Percentiles rank a stretch among this genome's conserved stretches.
Evolutionary conservation across 768 basidiomycete genomes (phyloP).

Genomic region (Cantharellus cinnabarinus): DNA sequence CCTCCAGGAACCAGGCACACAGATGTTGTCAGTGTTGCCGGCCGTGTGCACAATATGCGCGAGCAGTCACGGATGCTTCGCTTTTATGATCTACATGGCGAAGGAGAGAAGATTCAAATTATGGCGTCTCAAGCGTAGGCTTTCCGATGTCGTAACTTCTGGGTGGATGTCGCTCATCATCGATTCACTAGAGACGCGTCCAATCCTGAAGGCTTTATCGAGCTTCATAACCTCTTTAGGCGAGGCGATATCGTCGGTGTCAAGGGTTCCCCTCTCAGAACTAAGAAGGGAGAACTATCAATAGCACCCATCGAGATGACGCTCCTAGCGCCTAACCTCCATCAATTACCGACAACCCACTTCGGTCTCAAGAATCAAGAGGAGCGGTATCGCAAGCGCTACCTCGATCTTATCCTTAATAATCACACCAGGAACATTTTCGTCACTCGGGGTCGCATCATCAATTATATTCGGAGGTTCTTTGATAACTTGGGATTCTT

Average conservation of each 20-base stretch:
- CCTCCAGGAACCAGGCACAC: slow-evolving; percentile 33
- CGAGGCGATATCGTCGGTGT: slow-evolving; percentile 96
- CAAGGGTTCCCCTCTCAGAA: slow-evolving; percentile 69
- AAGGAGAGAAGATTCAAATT: slow-evolving; percentile 86
- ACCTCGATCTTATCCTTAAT: slow-evolving; percentile 93
- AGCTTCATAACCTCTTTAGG: slow-evolving; percentile 68
- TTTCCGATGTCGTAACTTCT: neutral
- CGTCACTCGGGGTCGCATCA: slow-evolving; percentile 67
- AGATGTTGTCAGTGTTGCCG: slow-evolving; percentile 51
- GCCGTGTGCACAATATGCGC: slow-evolving; percentile 81
- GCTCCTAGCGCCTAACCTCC: slow-evolving; percentile 88
- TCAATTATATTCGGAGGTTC: slow-evolving; percentile 86
- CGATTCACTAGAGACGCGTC: slow-evolving; percentile 32
- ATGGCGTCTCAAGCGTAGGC: slow-evolving; percentile 66
- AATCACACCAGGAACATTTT: slow-evolving; percentile 78
- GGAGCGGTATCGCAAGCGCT: slow-evolving; percentile 93
- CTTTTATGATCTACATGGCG: slow-evolving; percentile 88
- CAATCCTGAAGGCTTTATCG: slow-evolving; percentile 41
- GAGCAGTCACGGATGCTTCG: slow-evolving; percentile 60
- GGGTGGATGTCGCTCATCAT: neutral
- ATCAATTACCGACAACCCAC: slow-evolving; percentile 82
- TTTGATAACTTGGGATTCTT: slow-evolving; percentile 84
- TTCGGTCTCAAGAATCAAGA: slow-evolving; percentile 96
- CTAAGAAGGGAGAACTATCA: slow-evolving; percentile 88
- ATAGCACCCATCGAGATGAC: slow-evolving; percentile 62